Evolutionary conservation across 176 grass and related monocot genomes (phyloP).

Genomic region (Alloteropsis semialata): DNA sequence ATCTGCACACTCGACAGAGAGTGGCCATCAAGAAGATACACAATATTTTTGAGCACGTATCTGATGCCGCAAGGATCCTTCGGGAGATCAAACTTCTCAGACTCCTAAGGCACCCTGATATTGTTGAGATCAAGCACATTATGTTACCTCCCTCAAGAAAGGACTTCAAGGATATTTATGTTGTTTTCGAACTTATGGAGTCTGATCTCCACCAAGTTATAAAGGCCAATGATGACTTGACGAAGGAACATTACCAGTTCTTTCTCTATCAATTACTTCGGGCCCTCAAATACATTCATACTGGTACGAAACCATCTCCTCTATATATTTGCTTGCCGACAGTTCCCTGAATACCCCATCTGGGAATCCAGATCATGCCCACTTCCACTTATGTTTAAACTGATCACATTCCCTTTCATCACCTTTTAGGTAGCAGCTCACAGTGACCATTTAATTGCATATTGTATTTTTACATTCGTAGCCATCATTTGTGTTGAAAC

Average conservation of each 20-base stretch:
- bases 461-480: slow-evolving; percentile 2
- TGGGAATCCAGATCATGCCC: neutral
- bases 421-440: neutral
- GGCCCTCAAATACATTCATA: slow-evolving; percentile 97
- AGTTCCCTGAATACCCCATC: neutral
- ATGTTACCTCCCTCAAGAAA: slow-evolving; percentile 90
- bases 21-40: slow-evolving; percentile 99
- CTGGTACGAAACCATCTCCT: slow-evolving; percentile 41
- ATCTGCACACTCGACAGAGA: slow-evolving; percentile 76
- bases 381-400: neutral
- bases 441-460: neutral
- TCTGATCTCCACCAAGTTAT: slow-evolving; percentile 98
- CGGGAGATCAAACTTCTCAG: slow-evolving; percentile 94
- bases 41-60: slow-evolving; percentile 92
- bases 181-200: slow-evolving; percentile 98
- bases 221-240: slow-evolving; percentile 93
- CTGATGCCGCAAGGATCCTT: slow-evolving; percentile 84
- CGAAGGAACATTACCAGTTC: slow-evolving; percentile 96
- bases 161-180: slow-evolving; percentile 95
- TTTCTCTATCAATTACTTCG: slow-evolving; percentile 95
- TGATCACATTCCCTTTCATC: neutral
- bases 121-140: slow-evolving; percentile 98
- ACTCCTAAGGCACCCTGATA: slow-evolving; percentile 84
- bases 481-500: slow-evolving; percentile 27
- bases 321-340: neutral